Conservation (phyloP, 805 yeast genomes). For the Wickerhamiella alocasiicola region DNA sequence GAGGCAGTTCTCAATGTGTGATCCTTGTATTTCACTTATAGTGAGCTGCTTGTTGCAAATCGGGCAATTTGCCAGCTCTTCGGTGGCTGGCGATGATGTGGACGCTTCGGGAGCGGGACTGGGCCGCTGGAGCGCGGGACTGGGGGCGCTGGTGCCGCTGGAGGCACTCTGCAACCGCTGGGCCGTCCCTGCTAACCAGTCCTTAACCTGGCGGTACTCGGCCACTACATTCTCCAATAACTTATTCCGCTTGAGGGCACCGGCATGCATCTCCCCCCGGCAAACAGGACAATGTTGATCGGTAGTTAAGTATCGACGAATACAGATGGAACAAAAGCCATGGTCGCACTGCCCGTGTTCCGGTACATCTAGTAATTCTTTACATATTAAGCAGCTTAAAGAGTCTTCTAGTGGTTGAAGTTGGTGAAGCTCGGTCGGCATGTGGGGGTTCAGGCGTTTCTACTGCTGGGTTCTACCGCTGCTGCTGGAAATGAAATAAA, state of each 20-base stretch:
- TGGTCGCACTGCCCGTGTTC: conserved; percentile 78
- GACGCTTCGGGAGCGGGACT: neutral
- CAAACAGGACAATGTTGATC: conserved; percentile 69
- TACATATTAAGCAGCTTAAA: conserved; percentile 76
- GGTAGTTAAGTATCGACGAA: conserved; percentile 52
- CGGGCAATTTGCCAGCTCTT: conserved; percentile 47
- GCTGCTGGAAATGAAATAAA: too few species aligned
- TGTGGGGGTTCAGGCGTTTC: too few species aligned
- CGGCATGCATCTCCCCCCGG: conserved; percentile 53
- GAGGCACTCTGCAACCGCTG: neutral
- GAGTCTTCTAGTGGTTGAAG: conserved; percentile 45
- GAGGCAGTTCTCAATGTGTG: conserved; percentile 54
- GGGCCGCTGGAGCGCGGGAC: neutral
- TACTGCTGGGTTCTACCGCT: too few species aligned
- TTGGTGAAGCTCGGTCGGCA: too few species aligned
- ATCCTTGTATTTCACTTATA: conserved; percentile 40
- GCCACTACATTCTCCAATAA: conserved; percentile 58
- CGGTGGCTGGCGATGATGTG: neutral
- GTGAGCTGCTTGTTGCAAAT: conserved; percentile 48
- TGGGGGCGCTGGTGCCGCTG: neutral
- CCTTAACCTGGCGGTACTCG: conserved; percentile 37
- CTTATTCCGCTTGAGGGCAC: conserved; percentile 52
- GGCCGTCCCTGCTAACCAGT: conserved; percentile 25
- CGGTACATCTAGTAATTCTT: conserved; percentile 69
- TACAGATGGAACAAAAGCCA: conserved; percentile 79